Conservation (phyloP, 371 early-diverging fungal species). For the Mortierella polycephala region DNA sequence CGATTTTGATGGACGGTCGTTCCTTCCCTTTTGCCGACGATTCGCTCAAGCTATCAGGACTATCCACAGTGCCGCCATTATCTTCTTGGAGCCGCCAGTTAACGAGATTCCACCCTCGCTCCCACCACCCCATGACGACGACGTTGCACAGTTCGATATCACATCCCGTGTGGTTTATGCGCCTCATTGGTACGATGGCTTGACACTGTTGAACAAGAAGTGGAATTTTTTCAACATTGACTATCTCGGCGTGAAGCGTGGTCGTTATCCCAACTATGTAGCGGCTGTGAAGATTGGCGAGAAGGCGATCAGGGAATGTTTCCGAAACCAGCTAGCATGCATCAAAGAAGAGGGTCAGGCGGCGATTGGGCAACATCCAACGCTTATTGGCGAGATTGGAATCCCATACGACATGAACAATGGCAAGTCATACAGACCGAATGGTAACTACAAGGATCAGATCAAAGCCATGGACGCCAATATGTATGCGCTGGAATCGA, state of each 20-base stretch:
- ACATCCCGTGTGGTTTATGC: slow-evolving; percentile 67
- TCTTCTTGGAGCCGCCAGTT: slow-evolving; percentile 78
- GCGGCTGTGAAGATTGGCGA: slow-evolving; percentile 70
- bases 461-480: slow-evolving; percentile 78
- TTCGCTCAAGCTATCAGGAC: slow-evolving; percentile 60
- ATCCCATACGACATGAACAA: slow-evolving; percentile 79
- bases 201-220: slow-evolving; percentile 75
- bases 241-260: slow-evolving; percentile 70
- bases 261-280: slow-evolving; percentile 66
- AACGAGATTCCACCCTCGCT: slow-evolving; percentile 66
- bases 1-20: slow-evolving; percentile 61
- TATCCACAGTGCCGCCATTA: slow-evolving; percentile 61
- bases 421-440: slow-evolving; percentile 48
- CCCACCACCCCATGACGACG: slow-evolving; percentile 52
- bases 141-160: slow-evolving; percentile 50
- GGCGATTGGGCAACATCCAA: slow-evolving; percentile 63
- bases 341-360: slow-evolving; percentile 64
- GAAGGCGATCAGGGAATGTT: slow-evolving; percentile 66
- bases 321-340: slow-evolving; percentile 66
- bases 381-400: slow-evolving; percentile 78
- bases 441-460: slow-evolving; percentile 61
- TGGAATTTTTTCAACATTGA: slow-evolving; percentile 76
- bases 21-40: slow-evolving; percentile 64
- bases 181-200: slow-evolving; percentile 84
- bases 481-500: slow-evolving; percentile 70